These are phyloP conservation scores for Aphanoascus verrucosus DNA, from an alignment of 2,329 filamentous ascomycete genomes.

Conservation along the genomic window DNA sequence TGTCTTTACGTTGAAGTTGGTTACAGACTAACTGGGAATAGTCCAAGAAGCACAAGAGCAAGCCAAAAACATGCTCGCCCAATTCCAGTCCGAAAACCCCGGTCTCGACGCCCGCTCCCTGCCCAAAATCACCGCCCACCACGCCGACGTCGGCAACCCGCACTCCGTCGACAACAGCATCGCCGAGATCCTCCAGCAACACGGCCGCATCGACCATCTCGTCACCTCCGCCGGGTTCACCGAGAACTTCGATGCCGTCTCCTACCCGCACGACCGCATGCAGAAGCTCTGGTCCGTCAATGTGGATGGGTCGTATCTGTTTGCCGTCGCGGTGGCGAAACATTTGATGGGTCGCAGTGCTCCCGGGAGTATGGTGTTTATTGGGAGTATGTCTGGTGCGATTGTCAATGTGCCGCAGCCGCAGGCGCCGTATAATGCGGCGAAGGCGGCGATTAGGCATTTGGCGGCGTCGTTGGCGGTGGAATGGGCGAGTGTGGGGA, in stretches of 20 bases:
- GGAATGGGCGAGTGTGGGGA: constrained; percentile 80
- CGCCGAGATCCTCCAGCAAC: constrained; percentile 55
- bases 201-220: constrained; percentile 78
- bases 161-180: constrained; percentile 67
- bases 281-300: constrained; percentile 92
- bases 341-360: constrained; percentile 75
- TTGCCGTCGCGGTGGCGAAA: constrained; percentile 71
- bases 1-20: background rate
- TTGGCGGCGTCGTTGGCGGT: constrained; percentile 78
- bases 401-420: constrained; percentile 95
- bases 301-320: constrained; percentile 84
- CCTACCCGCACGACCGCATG: constrained; percentile 82
- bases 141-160: constrained; percentile 72
- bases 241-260: constrained; percentile 86
- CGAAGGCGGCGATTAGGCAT: constrained; percentile 86
- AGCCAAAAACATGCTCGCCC: constrained; percentile 60
- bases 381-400: constrained; percentile 85
- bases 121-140: constrained; percentile 81
- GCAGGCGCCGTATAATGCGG: constrained; percentile 83
- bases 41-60: constrained; percentile 75
- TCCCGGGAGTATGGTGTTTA: constrained; percentile 80
- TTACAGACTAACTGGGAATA: constrained; percentile 33
- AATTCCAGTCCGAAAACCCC: constrained; percentile 71
- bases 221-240: constrained; percentile 96
- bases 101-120: constrained; percentile 55